Evolutionary conservation across 2,329 filamentous ascomycete genomes (phyloP), one percentile per base, ranked within the genome.

Genomic region (Beauveria scarabaeidicola): DNA sequence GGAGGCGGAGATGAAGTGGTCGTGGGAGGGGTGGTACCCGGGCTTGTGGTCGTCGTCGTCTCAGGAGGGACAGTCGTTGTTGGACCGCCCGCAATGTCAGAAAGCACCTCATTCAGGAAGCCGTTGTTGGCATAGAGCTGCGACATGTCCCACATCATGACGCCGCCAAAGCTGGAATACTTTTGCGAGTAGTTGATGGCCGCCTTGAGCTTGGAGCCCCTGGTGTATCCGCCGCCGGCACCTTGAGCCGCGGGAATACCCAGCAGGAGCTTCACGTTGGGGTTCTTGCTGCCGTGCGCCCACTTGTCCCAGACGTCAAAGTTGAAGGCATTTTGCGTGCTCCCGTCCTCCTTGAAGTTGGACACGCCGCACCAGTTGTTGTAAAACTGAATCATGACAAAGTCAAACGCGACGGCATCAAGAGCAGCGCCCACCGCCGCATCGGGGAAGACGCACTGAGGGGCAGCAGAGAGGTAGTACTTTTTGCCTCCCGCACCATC

Each of bases 111-210:
- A 27, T 72, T 69, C 58, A 87, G 71, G 68, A 84, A 86, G 1
- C 82, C 83, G 2, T 64, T 38, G 69, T 87, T 87, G n/a, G 72
- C 71, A 63, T 79, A 84, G 2, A 81, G 76, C 73, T 86, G 83
- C 32, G 76, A 81, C 71, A 81, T 81, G 69, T 89, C 86, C 86
- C 85, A 88, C 73, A 87, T 77, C 85, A 88, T 87, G 29, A 85
- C 78, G 32, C 86, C 86, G 8, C 84, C 85, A 65, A 88, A 88
- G 69, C 78, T 86, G 3, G 73, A 69, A 66, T 80, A 88, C 44
- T 72, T 68, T 70, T 79, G 79, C 48, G 73, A 76, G 66, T 82
- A 86, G 38, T 75, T 60, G 62, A 88, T 77, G 36, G 85, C 75
- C 5, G 73, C 67, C 21, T 68, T 71, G 43, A 88, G 74, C 23